Conservation (phyloP, 2,329 filamentous ascomycete species). For the Phialophora tarda region DNA sequence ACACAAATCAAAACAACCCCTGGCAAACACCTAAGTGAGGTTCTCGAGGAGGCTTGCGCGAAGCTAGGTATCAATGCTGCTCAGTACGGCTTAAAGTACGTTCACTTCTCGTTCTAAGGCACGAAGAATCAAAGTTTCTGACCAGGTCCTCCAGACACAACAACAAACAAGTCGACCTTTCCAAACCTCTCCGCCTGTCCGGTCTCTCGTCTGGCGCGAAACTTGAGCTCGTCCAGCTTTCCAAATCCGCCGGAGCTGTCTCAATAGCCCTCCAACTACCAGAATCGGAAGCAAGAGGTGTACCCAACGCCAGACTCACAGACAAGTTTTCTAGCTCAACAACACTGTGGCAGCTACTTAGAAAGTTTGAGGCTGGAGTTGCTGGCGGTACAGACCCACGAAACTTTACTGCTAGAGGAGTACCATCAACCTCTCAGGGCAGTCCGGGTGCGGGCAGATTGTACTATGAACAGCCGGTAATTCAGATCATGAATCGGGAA, state of each 20-base stretch:
- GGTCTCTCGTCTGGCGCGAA: conserved; percentile 85
- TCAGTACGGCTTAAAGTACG: conserved; percentile 80
- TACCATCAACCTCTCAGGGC: conserved; percentile 66
- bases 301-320: conserved; percentile 70
- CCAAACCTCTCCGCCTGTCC: conserved; percentile 79
- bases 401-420: conserved; percentile 83
- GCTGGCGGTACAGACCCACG: conserved; percentile 63
- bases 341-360: conserved; percentile 85
- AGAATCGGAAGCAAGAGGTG: conserved; percentile 67
- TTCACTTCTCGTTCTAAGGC: conserved; percentile 19
- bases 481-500: conserved; percentile 83
- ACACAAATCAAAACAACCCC: conserved; percentile 83
- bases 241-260: conserved; percentile 82
- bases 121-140: conserved; percentile 3
- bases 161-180: conserved; percentile 84
- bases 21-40: conserved; percentile 78
- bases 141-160: conserved; percentile 64
- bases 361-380: conserved; percentile 82
- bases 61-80: conserved; percentile 76
- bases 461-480: conserved; percentile 83
- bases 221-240: conserved; percentile 86
- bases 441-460: conserved; percentile 71
- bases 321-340: conserved; percentile 89
- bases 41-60: conserved; percentile 83
- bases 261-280: conserved; percentile 88